These are phyloP conservation scores for Pythium phragmiticola DNA, from an alignment of 352 stramenopile species.

Conservation along the genomic window DNA sequence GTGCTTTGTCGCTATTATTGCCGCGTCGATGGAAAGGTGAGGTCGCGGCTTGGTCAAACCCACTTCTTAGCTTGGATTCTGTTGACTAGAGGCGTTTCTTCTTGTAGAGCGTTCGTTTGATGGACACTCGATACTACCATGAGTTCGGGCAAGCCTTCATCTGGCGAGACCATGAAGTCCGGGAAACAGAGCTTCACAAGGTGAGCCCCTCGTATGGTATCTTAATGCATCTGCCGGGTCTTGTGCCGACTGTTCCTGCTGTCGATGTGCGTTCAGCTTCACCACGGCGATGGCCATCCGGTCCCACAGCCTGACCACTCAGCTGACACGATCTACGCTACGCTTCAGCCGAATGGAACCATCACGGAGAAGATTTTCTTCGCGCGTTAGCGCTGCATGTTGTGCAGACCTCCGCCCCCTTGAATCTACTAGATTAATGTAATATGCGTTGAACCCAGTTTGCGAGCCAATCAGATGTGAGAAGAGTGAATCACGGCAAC, in stretches of 20 bases:
- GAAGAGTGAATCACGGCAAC: too few species aligned
- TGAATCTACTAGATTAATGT: not conserved
- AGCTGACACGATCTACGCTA: constrained; percentile 42
- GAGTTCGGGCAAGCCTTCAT: constrained; percentile 55
- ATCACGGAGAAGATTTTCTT: constrained; percentile 48
- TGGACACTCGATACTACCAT: constrained; percentile 65
- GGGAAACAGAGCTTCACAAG: constrained; percentile 41
- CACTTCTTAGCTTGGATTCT: not conserved
- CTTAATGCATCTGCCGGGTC: not conserved
- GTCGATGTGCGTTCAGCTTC: not conserved
- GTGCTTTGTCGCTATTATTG: constrained; percentile 65
- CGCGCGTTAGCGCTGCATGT: not conserved
- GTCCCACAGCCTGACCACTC: constrained; percentile 36
- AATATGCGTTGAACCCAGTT: too few species aligned
- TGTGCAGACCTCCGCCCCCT: not conserved
- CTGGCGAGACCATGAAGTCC: constrained; percentile 51
- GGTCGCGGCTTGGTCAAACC: too few species aligned
- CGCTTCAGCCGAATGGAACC: constrained; percentile 27
- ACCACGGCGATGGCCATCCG: constrained; percentile 4
- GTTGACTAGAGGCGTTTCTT: not conserved
- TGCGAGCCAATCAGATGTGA: too few species aligned
- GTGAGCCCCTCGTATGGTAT: constrained; percentile 24
- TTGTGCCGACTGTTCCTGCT: not conserved
- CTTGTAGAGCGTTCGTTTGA: constrained; percentile 40
- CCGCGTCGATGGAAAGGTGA: constrained; percentile 58